These are phyloP conservation scores for Fomes fomentarius DNA, from an alignment of 1,284 basidiomycete genomes.

Conservation along the genomic window DNA sequence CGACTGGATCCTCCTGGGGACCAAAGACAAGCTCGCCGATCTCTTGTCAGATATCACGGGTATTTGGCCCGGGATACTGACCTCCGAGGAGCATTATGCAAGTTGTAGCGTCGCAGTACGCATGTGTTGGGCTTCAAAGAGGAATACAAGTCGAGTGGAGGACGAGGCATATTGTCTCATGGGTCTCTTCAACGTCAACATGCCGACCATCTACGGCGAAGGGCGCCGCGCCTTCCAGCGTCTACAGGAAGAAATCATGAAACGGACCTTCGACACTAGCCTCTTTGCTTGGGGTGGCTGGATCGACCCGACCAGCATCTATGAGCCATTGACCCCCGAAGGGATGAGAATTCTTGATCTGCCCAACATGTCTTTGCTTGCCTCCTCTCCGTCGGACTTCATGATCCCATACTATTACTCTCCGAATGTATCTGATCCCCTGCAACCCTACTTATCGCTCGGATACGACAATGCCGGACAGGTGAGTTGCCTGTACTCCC, in stretches of 20 bases:
- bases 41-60: slow-evolving; percentile 3
- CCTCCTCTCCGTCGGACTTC: neutral
- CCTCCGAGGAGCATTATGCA: neutral
- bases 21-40: neutral
- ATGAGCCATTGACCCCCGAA: neutral
- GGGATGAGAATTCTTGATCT: neutral
- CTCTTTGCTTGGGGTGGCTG: slow-evolving; percentile 5
- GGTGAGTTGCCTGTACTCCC: neutral
- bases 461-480: neutral
- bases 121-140: slow-evolving; percentile 3
- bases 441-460: neutral
- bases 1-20: slow-evolving; percentile 1
- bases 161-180: slow-evolving; percentile 8
- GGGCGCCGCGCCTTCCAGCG: neutral
- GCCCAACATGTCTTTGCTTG: neutral
- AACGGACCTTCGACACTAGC: neutral
- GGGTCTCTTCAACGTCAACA: slow-evolving; percentile 4
- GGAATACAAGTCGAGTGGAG: neutral
- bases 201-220: slow-evolving; percentile 11
- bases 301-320: neutral
- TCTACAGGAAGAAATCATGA: slow-evolving; percentile 8
- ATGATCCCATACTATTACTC: neutral
- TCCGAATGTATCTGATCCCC: neutral
- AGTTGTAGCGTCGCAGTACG: slow-evolving; percentile 3
- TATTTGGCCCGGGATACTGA: neutral